Base-by-base conservation (phyloP, 768 basidiomycete genomes). In the Infundibulicybe gibba region DNA sequence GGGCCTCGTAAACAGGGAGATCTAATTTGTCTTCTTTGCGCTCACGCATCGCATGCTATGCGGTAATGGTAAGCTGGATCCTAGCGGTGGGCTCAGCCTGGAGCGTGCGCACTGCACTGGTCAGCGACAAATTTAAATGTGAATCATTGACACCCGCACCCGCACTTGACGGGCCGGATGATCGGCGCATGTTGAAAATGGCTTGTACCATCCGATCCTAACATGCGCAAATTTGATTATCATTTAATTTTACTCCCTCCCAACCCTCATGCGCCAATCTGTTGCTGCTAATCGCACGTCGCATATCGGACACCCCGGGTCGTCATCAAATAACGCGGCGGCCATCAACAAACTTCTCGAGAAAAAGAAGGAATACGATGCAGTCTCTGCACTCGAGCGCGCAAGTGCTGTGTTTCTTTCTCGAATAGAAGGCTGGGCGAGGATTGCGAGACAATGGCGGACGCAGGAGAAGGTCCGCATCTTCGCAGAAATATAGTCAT, bases 311-410 rank as follows among this genome's bases (percentile, higher is more conserved):
- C 63, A 61, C 10, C 49, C 67, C 33, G 60, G 65, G 48, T 58
- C 69, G 6, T 66, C 74, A 33, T 62, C 65, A 6, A 69, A 69
- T 35, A 74, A 69, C 42, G 68, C 78, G 2, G 79, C 77, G 1
- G 74, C 80, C 1, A 49, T 67, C 1, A 71, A 78, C 13, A 83
- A 82, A 53, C 73, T 87, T 37, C 45, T 72, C 2, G 87, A 90
- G 57, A 90, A 90, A 69, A 90, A 87, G 69, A 90, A 87, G 58
- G 88, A 90, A 61, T 80, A 71, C 47, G 87, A 89, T 45, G 86
- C 85, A 0, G 84, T 89, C 17, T 74, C 78, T 16, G 87, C 87
- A 1, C 69, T 90, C 5, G 85, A 89, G 57, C 70, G 73, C 45
- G 80, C 83, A 0, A 84, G 79, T 45, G 63, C 76, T 6, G 61